These are phyloP conservation scores for Oenanthe javanica DNA, from an alignment of 140 eudicot species.

Conservation along the genomic window DNA sequence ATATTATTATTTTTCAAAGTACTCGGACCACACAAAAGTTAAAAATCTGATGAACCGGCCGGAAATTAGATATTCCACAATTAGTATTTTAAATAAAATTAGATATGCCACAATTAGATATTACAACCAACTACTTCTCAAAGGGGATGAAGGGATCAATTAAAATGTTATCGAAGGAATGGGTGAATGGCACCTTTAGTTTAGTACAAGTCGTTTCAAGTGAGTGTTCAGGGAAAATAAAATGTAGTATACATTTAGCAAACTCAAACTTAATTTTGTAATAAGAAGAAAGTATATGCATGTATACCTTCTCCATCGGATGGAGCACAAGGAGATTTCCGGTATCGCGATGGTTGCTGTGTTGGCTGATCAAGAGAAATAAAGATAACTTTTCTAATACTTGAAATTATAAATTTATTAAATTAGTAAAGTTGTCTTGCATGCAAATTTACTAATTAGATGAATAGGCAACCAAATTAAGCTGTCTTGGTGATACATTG, in stretches of 20 bases:
- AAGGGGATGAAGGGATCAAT: too few relatives aligned
- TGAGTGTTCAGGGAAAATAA: too few relatives aligned
- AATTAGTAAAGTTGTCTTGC: background rate
- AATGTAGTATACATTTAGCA: background rate
- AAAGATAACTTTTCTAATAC: background rate
- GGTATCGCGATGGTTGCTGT: slow-evolving; percentile 88
- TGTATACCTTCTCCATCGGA: slow-evolving; percentile 72
- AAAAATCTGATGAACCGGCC: too few relatives aligned
- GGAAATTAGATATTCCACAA: too few relatives aligned
- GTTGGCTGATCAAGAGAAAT: slow-evolving; percentile 58
- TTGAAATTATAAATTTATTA: background rate
- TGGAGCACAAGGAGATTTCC: slow-evolving; percentile 94
- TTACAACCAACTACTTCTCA: too few relatives aligned
- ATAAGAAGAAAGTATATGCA: background rate
- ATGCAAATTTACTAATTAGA: background rate
- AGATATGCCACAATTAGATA: too few relatives aligned
- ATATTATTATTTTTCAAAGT: too few relatives aligned
- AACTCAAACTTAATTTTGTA: background rate
- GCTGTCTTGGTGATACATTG: background rate
- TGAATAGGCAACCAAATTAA: background rate
- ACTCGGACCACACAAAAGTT: too few relatives aligned
- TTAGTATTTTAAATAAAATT: too few relatives aligned
- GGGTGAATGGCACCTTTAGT: too few relatives aligned
- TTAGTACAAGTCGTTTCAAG: too few relatives aligned
- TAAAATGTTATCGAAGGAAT: too few relatives aligned